These are phyloP conservation scores for Auxenochlorella pyrenoidosa DNA, from an alignment of 139 green algal species.

Conservation along the genomic window DNA sequence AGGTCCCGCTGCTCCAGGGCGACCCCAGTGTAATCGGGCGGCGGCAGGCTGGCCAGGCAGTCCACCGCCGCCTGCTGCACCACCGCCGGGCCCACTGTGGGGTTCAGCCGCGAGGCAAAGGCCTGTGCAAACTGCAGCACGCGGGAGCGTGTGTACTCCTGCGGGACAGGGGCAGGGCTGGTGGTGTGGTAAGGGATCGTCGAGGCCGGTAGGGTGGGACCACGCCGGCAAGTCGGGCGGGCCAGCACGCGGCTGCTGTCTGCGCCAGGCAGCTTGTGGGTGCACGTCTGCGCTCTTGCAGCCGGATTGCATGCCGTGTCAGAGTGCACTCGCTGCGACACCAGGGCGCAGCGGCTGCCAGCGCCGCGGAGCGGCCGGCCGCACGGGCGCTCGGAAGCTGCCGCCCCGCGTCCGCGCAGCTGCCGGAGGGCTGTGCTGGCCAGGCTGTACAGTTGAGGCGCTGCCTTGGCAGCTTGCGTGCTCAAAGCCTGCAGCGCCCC, in stretches of 20 bases:
- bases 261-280: too few species aligned
- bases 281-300: too few species aligned
- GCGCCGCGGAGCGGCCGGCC: neutral
- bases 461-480: neutral
- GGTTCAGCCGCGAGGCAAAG: conserved; percentile 54
- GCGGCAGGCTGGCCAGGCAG: conserved; percentile 63
- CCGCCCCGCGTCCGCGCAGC: neutral
- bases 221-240: too few species aligned
- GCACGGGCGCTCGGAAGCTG: neutral
- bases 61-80: conserved; percentile 65
- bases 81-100: conserved; percentile 48
- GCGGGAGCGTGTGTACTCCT: conserved; percentile 74
- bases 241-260: too few species aligned
- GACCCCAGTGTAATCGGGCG: conserved; percentile 64
- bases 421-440: neutral
- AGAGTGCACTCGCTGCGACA: too few species aligned
- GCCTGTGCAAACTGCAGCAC: conserved; percentile 69
- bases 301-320: too few species aligned
- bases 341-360: too few species aligned
- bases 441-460: neutral
- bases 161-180: neutral
- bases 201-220: too few species aligned
- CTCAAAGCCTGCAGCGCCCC: neutral
- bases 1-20: conserved; percentile 74
- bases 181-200: neutral